Evolutionary conservation across 1,284 basidiomycete genomes (phyloP), one percentile per base, ranked within the genome.

Genomic region (Ceratobasidium sp.): DNA sequence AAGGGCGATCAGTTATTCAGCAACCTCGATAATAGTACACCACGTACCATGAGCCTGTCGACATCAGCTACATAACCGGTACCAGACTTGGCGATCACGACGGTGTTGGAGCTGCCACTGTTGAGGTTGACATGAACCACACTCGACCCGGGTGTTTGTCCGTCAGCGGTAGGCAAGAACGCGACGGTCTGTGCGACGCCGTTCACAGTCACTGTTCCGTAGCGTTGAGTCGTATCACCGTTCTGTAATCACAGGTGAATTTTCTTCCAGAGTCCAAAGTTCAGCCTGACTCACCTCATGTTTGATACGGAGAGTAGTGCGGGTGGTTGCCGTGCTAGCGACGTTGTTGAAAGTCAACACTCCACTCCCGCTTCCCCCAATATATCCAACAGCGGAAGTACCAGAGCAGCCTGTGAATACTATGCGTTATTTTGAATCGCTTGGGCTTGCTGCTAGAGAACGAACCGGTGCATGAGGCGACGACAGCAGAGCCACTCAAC

Each of bases 1-100:
- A 41, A 48, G n/a, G 17, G 6, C 24, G 22, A 19, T 64, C 15
- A 64, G 47, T 48, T 7, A 1, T 31, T 1, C 9, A 27, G 19
- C 1, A 48, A 63, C 24, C 22, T 15, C 4, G 19, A 19, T 8
- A 27, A 50, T 22, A 7, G 48, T 50, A 33, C 31, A 5, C 57
- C 8, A 60, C 69, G 17, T 41, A 77, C 76, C 75, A 77, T 77
- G n/a, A 77, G 60, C 41, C 76, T 47, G 74, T 77, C 76, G 36
- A 77, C 54, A 69, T 77, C 72, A 17, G 75, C 59, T 1, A 62
- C 72, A 29, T 72, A 72, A 33, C 76, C 76, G 24, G 45, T 57
- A 27, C 62, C 72, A n/a, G 64, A 54, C 31, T 67, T 65, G 36
- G 74, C 36, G 14, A 77, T 54, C 11, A 66, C 54, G 5, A 76